Evolutionary conservation across 345 rosid species (phyloP).

Genomic region (Orychophragmus violaceus): DNA sequence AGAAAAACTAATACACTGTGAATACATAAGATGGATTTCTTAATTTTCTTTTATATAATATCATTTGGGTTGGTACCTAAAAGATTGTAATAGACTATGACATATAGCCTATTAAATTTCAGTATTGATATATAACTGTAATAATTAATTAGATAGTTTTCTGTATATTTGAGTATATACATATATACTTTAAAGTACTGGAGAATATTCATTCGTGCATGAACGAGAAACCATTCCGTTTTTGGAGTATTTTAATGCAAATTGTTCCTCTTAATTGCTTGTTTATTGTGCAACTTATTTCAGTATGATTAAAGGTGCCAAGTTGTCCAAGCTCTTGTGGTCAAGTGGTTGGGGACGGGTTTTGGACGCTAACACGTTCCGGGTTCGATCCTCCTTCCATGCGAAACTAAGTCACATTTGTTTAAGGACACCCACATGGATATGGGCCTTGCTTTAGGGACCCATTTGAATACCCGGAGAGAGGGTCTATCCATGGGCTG

Average conservation of each 20-base stretch:
- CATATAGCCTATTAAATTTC: background rate
- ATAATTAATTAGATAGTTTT: background rate
- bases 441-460: too few relatives aligned
- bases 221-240: background rate
- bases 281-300: background rate
- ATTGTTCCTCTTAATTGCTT: background rate
- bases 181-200: background rate
- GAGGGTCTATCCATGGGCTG: too few relatives aligned
- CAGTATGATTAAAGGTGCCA: background rate
- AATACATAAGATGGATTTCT: background rate
- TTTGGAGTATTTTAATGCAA: background rate
- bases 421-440: too few relatives aligned
- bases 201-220: slow-evolving; percentile 6
- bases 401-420: too few relatives aligned
- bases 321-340: too few relatives aligned
- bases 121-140: background rate
- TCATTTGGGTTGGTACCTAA: background rate
- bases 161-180: background rate
- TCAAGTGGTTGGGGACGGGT: too few relatives aligned
- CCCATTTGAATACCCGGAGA: too few relatives aligned
- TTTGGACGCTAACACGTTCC: too few relatives aligned
- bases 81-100: background rate
- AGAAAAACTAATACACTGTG: background rate
- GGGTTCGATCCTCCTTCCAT: too few relatives aligned
- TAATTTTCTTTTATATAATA: background rate